Percentiles rank a stretch among this genome's conserved stretches.
Conservation (phyloP, 768 basidiomycete genomes). For the Termitomyces sp. region DNA sequence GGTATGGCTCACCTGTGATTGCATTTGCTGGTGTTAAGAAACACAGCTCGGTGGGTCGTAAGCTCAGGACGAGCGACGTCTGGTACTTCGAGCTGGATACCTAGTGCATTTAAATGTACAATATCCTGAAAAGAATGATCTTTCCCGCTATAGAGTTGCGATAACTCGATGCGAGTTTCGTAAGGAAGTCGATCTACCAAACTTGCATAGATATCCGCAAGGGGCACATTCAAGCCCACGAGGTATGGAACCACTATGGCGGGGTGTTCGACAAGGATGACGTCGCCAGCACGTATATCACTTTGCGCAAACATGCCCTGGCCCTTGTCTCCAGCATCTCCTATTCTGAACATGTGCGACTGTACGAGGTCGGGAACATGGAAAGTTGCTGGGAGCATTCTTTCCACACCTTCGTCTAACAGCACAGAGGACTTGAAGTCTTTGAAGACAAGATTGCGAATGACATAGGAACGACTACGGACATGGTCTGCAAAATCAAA, state of each 20-base stretch:
- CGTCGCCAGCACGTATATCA: constrained; percentile 24
- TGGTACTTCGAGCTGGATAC: constrained; percentile 24
- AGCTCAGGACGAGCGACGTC: constrained; percentile 17
- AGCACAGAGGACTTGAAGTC: constrained; percentile 19
- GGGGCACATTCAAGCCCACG: constrained; percentile 19
- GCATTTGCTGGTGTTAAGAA: constrained; percentile 28
- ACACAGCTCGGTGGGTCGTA: constrained; percentile 28
- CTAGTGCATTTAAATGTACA: constrained; percentile 26
- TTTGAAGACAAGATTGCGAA: constrained; percentile 16
- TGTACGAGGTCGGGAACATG: constrained; percentile 2
- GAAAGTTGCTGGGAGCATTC: constrained; percentile 18
- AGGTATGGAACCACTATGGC: constrained; percentile 32
- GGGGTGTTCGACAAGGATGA: constrained; percentile 35
- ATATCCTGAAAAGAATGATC: constrained; percentile 20
- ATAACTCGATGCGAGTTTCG: constrained; percentile 18
- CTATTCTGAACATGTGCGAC: constrained; percentile 15
- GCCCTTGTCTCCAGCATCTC: constrained; percentile 25
- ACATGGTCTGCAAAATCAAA: constrained; percentile 23
- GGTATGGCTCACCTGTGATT: constrained; percentile 35
- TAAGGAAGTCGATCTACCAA: constrained; percentile 23
- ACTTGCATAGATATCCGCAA: constrained; percentile 25
- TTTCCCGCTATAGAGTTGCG: constrained; percentile 8
- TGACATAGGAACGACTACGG: constrained; percentile 19
- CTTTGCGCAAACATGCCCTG: constrained; percentile 31
- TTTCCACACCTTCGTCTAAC: constrained; percentile 25